These are phyloP conservation scores for Ophiostoma ulmi DNA, from an alignment of 2,329 filamentous ascomycete species.

Conservation along the genomic window DNA sequence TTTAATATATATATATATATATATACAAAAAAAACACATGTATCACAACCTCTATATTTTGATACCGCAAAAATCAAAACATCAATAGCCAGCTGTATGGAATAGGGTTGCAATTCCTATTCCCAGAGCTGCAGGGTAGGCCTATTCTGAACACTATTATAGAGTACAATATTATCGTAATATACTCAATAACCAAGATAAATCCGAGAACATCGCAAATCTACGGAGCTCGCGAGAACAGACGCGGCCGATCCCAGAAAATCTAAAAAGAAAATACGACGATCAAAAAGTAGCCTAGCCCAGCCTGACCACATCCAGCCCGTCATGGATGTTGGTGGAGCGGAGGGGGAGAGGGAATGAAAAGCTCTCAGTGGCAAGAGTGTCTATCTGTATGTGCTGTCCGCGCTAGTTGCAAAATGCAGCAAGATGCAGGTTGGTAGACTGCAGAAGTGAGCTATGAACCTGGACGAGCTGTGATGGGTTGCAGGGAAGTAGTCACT, in stretches of 20 bases:
- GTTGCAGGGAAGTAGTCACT: background rate
- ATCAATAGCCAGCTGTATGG: background rate
- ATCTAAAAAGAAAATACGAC: background rate
- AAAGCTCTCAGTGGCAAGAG: background rate
- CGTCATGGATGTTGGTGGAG: background rate
- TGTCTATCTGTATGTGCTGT: background rate
- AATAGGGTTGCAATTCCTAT: background rate
- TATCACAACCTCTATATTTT: background rate
- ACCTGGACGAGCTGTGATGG: constrained; percentile 20
- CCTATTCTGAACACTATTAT: no score
- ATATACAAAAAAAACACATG: background rate
- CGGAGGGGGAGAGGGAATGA: background rate
- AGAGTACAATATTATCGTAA: background rate
- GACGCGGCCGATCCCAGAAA: background rate
- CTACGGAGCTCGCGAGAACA: background rate
- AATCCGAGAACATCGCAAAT: background rate
- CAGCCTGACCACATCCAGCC: background rate
- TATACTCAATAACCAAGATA: background rate
- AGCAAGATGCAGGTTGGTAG: background rate
- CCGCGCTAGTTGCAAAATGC: constrained; percentile 7
- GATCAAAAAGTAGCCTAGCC: background rate
- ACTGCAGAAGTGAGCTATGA: constrained; percentile 4
- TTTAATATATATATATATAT: no score
- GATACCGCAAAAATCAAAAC: background rate
- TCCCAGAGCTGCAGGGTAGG: no score